Evolutionary conservation across 2,329 filamentous ascomycete genomes (phyloP).

Genomic region (Fusarium buxicola): DNA sequence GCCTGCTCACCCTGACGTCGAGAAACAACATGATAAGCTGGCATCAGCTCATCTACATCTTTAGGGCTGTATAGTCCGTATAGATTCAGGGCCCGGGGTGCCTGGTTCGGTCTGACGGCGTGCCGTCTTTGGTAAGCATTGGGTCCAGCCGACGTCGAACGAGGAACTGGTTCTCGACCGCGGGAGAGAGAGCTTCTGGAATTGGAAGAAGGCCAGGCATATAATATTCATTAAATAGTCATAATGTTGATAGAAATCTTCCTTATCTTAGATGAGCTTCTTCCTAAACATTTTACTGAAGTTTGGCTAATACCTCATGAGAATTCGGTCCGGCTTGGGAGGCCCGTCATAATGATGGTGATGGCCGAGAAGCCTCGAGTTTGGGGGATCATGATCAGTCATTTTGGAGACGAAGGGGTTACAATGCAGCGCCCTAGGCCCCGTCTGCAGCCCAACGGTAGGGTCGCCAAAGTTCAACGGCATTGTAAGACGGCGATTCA

Average conservation of each 20-base stretch:
- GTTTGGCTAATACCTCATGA: too few relatives aligned
- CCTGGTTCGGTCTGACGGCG: constrained; percentile 11
- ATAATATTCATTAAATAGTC: too few relatives aligned
- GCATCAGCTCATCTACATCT: constrained; percentile 34
- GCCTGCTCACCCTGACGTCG: constrained; percentile 17
- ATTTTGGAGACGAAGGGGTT: constrained; percentile 5
- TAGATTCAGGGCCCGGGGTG: constrained; percentile 12
- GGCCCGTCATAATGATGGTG: too few relatives aligned
- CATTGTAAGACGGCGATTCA: constrained; percentile 17
- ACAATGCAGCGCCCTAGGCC: not conserved
- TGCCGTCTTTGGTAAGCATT: constrained; percentile 3
- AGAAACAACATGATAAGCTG: constrained; percentile 21
- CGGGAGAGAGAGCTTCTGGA: too few relatives aligned
- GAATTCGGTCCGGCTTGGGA: too few relatives aligned
- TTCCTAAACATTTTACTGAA: too few relatives aligned
- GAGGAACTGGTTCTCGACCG: constrained; percentile 19
- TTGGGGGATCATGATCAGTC: constrained; percentile 11
- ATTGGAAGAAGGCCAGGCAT: too few relatives aligned
- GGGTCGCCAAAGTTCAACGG: constrained; percentile 19
- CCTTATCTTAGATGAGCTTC: too few relatives aligned
- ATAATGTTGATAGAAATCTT: too few relatives aligned
- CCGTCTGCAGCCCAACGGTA: constrained; percentile 9
- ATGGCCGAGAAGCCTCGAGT: too few relatives aligned
- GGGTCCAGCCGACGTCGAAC: constrained; percentile 10
- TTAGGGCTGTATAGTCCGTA: constrained; percentile 11